phyloP scores from a whole-genome alignment of 805 yeast species.

The Candida dajiaensis region DNA sequence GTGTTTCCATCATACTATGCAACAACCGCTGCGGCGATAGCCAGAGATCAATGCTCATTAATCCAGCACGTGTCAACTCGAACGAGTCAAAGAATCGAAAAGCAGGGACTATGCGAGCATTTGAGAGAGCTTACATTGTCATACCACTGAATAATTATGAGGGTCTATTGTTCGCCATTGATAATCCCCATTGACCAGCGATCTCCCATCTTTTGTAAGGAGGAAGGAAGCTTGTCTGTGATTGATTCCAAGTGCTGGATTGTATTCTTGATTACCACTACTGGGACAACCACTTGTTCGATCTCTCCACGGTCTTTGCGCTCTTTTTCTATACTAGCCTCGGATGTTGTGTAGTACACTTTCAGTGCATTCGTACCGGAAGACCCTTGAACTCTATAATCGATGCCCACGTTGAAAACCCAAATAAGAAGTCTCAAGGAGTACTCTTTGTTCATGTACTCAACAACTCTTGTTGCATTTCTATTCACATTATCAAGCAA shows the following conservation, averaged over 20 bases:
- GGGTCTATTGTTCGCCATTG: background rate
- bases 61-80: no score
- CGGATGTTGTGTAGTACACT: constrained; percentile 36
- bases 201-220: constrained; percentile 12
- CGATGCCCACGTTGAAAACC: constrained; percentile 44
- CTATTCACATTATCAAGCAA: constrained; percentile 38
- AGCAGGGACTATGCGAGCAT: no score
- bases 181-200: constrained; percentile 16
- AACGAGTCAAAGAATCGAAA: no score
- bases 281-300: constrained; percentile 32
- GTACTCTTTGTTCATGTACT: constrained; percentile 18
- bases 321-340: constrained; percentile 22
- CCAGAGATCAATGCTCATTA: no score
- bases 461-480: constrained; percentile 34
- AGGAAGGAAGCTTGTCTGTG: constrained; percentile 31
- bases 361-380: constrained; percentile 32
- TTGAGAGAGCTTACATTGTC: no score
- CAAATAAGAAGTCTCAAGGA: constrained; percentile 30
- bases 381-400: constrained; percentile 10
- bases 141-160: no score
- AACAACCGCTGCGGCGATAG: no score
- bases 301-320: constrained; percentile 31
- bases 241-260: constrained; percentile 20
- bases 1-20: no score
- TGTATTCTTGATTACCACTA: constrained; percentile 27